A percentile compares a stretch with the other conserved stretches of the same genome.
Evolutionary conservation across 2,329 filamentous ascomycete genomes (phyloP).

Genomic region (Arthrobotrys pseudoclavata): DNA sequence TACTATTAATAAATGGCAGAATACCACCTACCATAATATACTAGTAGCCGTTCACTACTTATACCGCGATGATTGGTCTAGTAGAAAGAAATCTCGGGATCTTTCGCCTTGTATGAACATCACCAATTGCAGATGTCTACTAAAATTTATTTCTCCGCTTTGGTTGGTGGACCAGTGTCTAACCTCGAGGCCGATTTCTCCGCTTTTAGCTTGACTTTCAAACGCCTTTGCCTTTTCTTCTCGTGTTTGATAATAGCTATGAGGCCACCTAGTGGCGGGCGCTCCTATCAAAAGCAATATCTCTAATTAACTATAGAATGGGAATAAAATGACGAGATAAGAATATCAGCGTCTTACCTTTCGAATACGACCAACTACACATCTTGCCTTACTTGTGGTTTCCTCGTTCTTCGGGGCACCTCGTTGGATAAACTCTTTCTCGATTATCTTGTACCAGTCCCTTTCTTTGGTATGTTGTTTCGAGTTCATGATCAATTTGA

Average conservation of each 20-base stretch:
- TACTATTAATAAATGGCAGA: background rate
- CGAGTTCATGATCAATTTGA: conserved; percentile 28
- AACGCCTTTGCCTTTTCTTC: background rate
- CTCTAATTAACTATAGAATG: background rate
- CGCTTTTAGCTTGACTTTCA: background rate
- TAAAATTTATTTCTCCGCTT: background rate
- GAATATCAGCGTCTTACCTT: background rate
- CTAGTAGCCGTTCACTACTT: background rate
- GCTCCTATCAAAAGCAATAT: background rate
- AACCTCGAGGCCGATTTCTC: background rate
- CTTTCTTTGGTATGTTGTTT: background rate
- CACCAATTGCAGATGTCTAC: background rate
- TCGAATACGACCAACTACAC: conserved; percentile 22
- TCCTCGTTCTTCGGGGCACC: conserved; percentile 30
- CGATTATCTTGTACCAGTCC: conserved; percentile 15
- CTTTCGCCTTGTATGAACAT: background rate
- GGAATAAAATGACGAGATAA: background rate
- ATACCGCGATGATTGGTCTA: background rate
- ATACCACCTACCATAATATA: background rate
- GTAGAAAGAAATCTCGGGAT: background rate
- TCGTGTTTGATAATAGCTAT: background rate
- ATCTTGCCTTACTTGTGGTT: conserved; percentile 8
- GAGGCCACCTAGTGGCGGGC: background rate
- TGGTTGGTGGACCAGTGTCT: too few relatives aligned
- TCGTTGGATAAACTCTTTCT: conserved; percentile 28